These are phyloP conservation scores for Wickerhamiella australiensis DNA, from an alignment of 805 yeast species.

Conservation along the genomic window DNA sequence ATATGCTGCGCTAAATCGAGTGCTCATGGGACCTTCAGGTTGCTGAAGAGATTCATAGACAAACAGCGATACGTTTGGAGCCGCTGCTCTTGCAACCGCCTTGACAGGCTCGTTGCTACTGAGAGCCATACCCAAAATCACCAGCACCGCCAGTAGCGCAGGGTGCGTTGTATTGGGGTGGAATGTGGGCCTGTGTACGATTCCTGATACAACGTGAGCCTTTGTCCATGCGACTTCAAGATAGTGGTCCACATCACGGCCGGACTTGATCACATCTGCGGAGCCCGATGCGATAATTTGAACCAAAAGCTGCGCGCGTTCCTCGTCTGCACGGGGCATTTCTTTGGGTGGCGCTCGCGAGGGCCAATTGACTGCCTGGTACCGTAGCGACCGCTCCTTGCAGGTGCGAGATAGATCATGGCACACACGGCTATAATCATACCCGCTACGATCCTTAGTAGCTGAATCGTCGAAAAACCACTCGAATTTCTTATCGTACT, in stretches of 20 bases:
- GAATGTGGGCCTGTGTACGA: slow-evolving; percentile 26
- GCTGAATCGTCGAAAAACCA: slow-evolving; percentile 27
- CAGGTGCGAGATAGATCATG: slow-evolving; percentile 15
- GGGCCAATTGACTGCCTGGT: slow-evolving; percentile 7
- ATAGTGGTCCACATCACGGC: slow-evolving; percentile 14
- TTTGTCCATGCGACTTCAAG: slow-evolving; percentile 21
- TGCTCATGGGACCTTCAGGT: slow-evolving; percentile 8
- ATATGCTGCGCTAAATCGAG: slow-evolving; percentile 15
- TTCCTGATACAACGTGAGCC: slow-evolving; percentile 18
- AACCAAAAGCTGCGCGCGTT: slow-evolving; percentile 11
- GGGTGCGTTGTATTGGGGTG: slow-evolving; percentile 21
- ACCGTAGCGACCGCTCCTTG: slow-evolving; percentile 11
- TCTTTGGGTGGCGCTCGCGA: slow-evolving; percentile 1
- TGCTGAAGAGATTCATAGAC: slow-evolving; percentile 19
- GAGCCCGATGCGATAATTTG: slow-evolving; percentile 9
- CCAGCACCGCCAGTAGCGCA: slow-evolving; percentile 23
- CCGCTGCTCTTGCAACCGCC: slow-evolving; percentile 17
- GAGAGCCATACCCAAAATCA: slow-evolving; percentile 25
- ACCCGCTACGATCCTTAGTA: slow-evolving; percentile 18
- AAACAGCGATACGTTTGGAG: slow-evolving; percentile 19
- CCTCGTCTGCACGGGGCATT: slow-evolving; percentile 7
- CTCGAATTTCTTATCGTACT: slow-evolving; percentile 15
- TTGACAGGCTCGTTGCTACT: slow-evolving; percentile 14
- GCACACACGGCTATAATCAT: slow-evolving; percentile 24
- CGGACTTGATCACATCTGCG: slow-evolving; percentile 10